These are phyloP conservation scores for Xylariaceae sp. DNA, from an alignment of 2,329 filamentous ascomycete genomes.

Conservation along the genomic window DNA sequence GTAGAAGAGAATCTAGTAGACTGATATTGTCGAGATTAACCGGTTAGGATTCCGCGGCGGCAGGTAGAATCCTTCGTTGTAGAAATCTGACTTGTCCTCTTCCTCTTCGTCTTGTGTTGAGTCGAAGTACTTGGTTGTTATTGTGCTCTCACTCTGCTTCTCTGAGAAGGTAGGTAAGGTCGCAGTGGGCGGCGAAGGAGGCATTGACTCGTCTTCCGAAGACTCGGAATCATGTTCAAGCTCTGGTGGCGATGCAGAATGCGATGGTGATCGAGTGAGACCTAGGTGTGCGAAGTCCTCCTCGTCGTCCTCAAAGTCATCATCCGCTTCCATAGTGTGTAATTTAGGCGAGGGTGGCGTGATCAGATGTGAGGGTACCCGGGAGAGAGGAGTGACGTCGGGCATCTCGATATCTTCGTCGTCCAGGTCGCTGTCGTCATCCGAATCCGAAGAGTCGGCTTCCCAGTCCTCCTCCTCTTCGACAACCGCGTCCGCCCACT, in stretches of 20 bases:
- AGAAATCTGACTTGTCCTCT: slow-evolving; percentile 49
- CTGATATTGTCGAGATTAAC: slow-evolving; percentile 61
- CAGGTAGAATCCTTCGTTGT: slow-evolving; percentile 61
- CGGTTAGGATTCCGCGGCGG: slow-evolving; percentile 57
- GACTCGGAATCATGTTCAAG: slow-evolving; percentile 72
- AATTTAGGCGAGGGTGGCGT: slow-evolving; percentile 41
- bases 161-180: slow-evolving; percentile 65
- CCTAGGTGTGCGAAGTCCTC: slow-evolving; percentile 69
- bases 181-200: slow-evolving; percentile 68
- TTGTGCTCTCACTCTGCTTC: slow-evolving; percentile 55
- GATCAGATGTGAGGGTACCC: slow-evolving; percentile 48
- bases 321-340: slow-evolving; percentile 46
- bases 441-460: slow-evolving; percentile 65
- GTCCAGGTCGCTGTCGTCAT: slow-evolving; percentile 58
- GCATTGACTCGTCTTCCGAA: slow-evolving; percentile 76
- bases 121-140: slow-evolving; percentile 42
- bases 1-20: slow-evolving; percentile 57
- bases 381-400: slow-evolving; percentile 53
- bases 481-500: slow-evolving; percentile 82
- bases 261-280: slow-evolving; percentile 72
- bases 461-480: slow-evolving; percentile 74
- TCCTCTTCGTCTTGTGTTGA: slow-evolving; percentile 48
- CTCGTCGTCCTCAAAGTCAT: slow-evolving; percentile 51
- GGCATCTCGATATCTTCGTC: slow-evolving; percentile 65
- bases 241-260: slow-evolving; percentile 70